Percentiles rank a stretch among this genome's conserved stretches.
These are phyloP conservation scores for Venturia oleaginea DNA, from an alignment of 2,329 filamentous ascomycete genomes.

Conservation along the genomic window DNA sequence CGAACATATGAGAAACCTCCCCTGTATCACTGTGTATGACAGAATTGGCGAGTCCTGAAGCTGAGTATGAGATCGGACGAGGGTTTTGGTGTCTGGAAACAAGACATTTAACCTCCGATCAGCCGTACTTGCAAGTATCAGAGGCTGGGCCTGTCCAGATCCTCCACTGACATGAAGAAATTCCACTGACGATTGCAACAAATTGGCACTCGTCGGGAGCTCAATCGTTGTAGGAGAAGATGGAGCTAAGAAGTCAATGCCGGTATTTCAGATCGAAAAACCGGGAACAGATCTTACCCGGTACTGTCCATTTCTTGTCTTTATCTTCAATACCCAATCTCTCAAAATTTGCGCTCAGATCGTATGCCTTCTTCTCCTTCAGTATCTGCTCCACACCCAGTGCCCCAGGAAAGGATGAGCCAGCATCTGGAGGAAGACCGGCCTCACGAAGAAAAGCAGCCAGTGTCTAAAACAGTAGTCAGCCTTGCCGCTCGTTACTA, in stretches of 20 bases:
- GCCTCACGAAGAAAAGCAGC: slow-evolving; percentile 50
- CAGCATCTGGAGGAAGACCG: slow-evolving; percentile 42
- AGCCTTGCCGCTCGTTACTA: neutral
- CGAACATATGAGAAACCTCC: slow-evolving; percentile 41
- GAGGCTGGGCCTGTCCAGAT: slow-evolving; percentile 17
- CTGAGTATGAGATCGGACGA: slow-evolving; percentile 29
- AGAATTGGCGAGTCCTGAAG: slow-evolving; percentile 46
- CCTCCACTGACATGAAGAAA: slow-evolving; percentile 10
- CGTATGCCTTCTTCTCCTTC: slow-evolving; percentile 51
- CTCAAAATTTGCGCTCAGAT: slow-evolving; percentile 47
- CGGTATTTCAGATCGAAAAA: neutral
- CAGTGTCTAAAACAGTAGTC: slow-evolving; percentile 37
- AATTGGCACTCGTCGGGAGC: slow-evolving; percentile 42
- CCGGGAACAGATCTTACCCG: slow-evolving; percentile 29
- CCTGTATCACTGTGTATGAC: slow-evolving; percentile 36
- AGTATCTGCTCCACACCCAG: slow-evolving; percentile 50
- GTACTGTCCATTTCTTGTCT: slow-evolving; percentile 36
- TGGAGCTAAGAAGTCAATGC: slow-evolving; percentile 30
- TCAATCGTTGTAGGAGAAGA: slow-evolving; percentile 34
- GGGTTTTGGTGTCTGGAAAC: slow-evolving; percentile 24
- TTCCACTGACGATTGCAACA: slow-evolving; percentile 42
- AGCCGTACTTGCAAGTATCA: slow-evolving; percentile 28
- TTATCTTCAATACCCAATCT: slow-evolving; percentile 40
- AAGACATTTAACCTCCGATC: slow-evolving; percentile 40
- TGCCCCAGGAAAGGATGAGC: slow-evolving; percentile 29